Evolutionary conservation across 768 basidiomycete genomes (phyloP), one percentile per base, ranked within the genome.

Genomic region (Tylopilus sp.): DNA sequence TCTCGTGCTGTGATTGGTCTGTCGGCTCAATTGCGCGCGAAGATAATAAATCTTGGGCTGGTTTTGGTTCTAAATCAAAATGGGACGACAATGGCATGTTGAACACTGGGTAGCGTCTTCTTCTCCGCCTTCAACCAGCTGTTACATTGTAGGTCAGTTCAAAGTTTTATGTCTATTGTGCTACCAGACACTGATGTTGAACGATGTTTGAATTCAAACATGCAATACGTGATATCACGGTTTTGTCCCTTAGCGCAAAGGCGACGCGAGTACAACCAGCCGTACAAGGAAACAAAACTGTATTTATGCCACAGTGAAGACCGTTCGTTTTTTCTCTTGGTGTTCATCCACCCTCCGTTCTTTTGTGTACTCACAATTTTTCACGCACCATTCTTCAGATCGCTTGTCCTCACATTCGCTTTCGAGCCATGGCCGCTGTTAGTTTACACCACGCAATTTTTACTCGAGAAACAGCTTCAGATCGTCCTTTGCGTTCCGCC

Each of bases 381-480:
- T 58, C 51, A 52, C 45, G 51, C 37, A 37, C 36, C 34, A 4
- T 31, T 37, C 37, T 45, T 10, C 31, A 62, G 59, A 54, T 42
- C 29, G 30, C 50, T 51, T 48, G 53, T 49, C 45, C 34, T 36
- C 26, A 57, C 66, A 24, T 40, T 70, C 58, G 38, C 53, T 47
- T 42, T 44, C 36, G 41, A 51, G 22, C 33, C n/a, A 87, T 87
- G 85, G 78, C 82, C 50, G 81, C 80, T 47, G 65, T 84, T 47
- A 77, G 79, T 64, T 75, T 84, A 46, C 83, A 85, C 67, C 78
- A 82, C 60, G 72, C 78, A 29, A 62, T 82, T 50, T 78, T 79
- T 66, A 56, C 73, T 43, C 67, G 73, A 29, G 75, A 76, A 21
- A 60, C 55, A 24, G 46, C 48, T 26, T 34, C 47, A 19, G 41